Evolutionary conservation across 768 basidiomycete genomes (phyloP), one percentile per base, ranked within the genome.

Genomic region (Rhodotorula toruloides): DNA sequence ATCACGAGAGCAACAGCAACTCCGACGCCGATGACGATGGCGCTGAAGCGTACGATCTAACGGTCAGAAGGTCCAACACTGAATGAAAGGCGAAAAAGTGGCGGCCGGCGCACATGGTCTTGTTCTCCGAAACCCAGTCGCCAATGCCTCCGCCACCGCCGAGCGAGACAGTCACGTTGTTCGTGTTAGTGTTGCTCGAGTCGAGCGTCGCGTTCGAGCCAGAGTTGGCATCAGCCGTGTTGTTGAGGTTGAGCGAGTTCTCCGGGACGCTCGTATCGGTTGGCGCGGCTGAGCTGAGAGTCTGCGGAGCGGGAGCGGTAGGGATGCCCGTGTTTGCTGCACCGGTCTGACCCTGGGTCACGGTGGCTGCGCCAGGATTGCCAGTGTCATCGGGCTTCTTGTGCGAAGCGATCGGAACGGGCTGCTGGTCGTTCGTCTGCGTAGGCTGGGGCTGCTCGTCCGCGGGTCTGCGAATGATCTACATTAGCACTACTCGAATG

Each of bases 61-160:
- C 17, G 25, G 14, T 39, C 12, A 36, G 17, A 40, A 2, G 13
- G 4, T 19, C 37, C 1, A 6, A 0, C 3, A 9, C n/a, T n/a
- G 47, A 37, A 2, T 16, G 40, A 39, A 1, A 7, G 21, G 36
- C n/a, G 29, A 34, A 14, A 31, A 34, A 9, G 19, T n/a, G 25
- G 25, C 7, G 8, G 11, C 8, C 2, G 16, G 13, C 65, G 40
- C 40, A 61, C 65, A 55, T 55, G 59, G 54, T 61, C 39, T 57
- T 61, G 66, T 67, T 62, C 16, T 67, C 55, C 0, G 55, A 31
- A 3, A 54, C 10, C 66, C 66, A 67, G 43, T 16, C 37, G n/a
- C 37, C 36, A n/a, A n/a, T 9, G 58, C 1, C 16, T 65, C 58
- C 6, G 9, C 8, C 11, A 14, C 9, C 2, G 25, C 14, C n/a